phyloP scores from a whole-genome alignment of 2,329 filamentous ascomycete species.

The Diplodia seriata region DNA sequence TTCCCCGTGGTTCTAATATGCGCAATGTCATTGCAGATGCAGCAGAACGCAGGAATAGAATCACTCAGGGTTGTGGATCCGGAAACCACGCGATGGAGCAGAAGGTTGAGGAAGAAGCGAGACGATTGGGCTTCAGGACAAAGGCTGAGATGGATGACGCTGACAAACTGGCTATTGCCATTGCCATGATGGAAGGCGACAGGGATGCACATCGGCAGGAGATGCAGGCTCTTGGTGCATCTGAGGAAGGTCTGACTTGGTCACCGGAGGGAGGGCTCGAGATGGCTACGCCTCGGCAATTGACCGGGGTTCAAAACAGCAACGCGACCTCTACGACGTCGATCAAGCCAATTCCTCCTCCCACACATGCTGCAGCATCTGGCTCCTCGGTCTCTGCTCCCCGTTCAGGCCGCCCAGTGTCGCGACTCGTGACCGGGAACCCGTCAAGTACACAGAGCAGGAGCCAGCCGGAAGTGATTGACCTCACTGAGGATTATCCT shows the following conservation, averaged over 20 bases:
- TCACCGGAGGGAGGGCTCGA: conserved; percentile 47
- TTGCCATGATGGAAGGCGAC: conserved; percentile 84
- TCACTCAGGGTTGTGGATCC: conserved; percentile 77
- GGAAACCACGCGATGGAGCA: conserved; percentile 70
- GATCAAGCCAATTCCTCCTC: conserved; percentile 6
- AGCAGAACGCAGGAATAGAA: conserved; percentile 68
- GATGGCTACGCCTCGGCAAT: conserved; percentile 44
- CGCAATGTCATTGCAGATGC: conserved; percentile 75
- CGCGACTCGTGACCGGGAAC: conserved; percentile 43
- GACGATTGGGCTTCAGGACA: conserved; percentile 75
- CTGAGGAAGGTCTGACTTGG: conserved; percentile 46
- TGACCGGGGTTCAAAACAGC: conserved; percentile 40
- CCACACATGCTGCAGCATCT: not conserved
- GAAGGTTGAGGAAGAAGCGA: conserved; percentile 69
- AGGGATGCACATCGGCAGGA: conserved; percentile 68
- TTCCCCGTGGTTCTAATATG: conserved; percentile 69
- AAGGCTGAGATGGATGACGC: conserved; percentile 87
- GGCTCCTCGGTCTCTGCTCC: conserved; percentile 26
- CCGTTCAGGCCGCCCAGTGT: conserved; percentile 43
- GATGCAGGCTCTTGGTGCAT: conserved; percentile 56
- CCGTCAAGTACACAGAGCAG: conserved; percentile 32
- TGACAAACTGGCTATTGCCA: conserved; percentile 84
- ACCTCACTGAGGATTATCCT: conserved; percentile 34
- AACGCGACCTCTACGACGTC: conserved; percentile 5
- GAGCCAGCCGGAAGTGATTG: conserved; percentile 30